Conservation (phyloP, 441 rosid genomes). For the Dalechampia spathulata region DNA sequence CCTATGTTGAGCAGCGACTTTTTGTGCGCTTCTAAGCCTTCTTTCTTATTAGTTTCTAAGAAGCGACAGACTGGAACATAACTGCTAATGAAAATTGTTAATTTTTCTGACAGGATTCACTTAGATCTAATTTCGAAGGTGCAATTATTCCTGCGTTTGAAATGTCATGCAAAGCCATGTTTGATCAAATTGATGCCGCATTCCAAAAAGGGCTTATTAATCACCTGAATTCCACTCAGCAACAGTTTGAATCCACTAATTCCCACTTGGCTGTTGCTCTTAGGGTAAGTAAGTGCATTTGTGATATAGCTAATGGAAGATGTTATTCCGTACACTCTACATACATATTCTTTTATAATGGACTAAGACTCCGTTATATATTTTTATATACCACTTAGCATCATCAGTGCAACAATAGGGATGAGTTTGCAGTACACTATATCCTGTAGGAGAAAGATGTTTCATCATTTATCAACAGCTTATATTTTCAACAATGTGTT, state of each 20-base stretch:
- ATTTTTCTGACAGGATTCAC: constrained; percentile 45
- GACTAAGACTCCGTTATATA: too few relatives aligned
- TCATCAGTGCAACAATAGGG: too few relatives aligned
- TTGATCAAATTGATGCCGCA: constrained; percentile 64
- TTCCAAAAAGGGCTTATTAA: constrained; percentile 51
- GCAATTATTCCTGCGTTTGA: constrained; percentile 74
- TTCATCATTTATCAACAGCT: too few relatives aligned
- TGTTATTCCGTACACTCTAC: too few relatives aligned
- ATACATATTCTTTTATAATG: too few relatives aligned
- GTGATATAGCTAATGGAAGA: too few relatives aligned
- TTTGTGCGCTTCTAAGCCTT: neutral
- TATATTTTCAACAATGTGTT: neutral
- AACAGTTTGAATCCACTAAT: constrained; percentile 54
- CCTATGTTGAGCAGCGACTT: neutral
- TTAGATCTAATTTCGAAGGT: constrained; percentile 60
- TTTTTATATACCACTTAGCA: too few relatives aligned
- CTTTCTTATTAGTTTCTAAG: neutral
- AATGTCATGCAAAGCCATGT: constrained; percentile 73
- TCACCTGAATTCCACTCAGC: constrained; percentile 48
- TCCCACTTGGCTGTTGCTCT: constrained; percentile 52
- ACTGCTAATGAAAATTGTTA: constrained; percentile 7
- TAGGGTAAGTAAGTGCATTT: constrained; percentile 33
- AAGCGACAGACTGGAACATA: neutral
- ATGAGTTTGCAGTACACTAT: too few relatives aligned
- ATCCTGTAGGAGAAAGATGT: too few relatives aligned